Base-by-base conservation (phyloP, 805 yeast species). In the Wickerhamomyces bovis region DNA sequence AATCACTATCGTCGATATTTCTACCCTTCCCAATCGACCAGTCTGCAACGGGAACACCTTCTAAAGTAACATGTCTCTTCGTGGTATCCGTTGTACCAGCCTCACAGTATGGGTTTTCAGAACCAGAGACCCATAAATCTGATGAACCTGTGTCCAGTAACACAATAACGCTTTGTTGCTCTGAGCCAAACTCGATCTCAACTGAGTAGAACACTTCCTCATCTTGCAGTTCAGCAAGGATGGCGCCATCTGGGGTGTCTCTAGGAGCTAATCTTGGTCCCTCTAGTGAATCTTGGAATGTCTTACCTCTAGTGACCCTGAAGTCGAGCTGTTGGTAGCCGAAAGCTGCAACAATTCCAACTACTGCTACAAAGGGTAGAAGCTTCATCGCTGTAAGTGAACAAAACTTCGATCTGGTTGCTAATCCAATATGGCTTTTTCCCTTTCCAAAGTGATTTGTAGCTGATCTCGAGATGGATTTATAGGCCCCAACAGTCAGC, bases 111-210 rank as follows among this genome's bases (percentile, higher is more conserved):
- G 65, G 58, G 44, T 67, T 67, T 1, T 41, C 28, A 4, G 49
- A 30, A 59, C 60, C 46, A 10, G 49, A 47, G 42, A 66, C 61
- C 70, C 70, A 66, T 26, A 66, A 54, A 42, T 66, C 70, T 3
- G 68, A 56, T 2, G 68, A 63, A 0, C 69, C 70, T 2, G 68
- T 66, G 44, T 66, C 70, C 4, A 66, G 41, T 43, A 64, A 45
- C 6, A 63, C 67, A n/a, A 47, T 49, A 8, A 64, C 53, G n/a
- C 53, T 44, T 18, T 59, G 57, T 12, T 39, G 39, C 4, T 39
- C n/a, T 6, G 53, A 48, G 3, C 49, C 54, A 18, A 55, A 16
- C 16, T 47, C 41, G 20, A 54, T 20, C 16, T 45, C 41, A 22
- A 44, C 40, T 10, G 55, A 38, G 35, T 49, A 51, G 46, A 42